Conservation (phyloP, 148 eudicot genomes). For the Fagopyrum homotropicum region DNA sequence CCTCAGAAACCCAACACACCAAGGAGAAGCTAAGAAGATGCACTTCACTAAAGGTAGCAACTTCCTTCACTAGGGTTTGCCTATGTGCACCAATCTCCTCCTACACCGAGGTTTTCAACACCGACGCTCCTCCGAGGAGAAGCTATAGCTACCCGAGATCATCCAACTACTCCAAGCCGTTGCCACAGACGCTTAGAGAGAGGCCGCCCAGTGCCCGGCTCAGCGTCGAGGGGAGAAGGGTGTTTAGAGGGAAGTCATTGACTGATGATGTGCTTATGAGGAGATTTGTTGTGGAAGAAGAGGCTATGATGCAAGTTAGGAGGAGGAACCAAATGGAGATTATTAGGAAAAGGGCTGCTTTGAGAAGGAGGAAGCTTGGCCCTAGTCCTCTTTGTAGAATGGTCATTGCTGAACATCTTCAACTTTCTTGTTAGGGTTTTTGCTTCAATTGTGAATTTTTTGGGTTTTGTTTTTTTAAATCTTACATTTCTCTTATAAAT, state of each 20-base stretch:
- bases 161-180: constrained; percentile 36
- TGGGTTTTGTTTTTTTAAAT: not conserved
- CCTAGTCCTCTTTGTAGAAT: constrained; percentile 83
- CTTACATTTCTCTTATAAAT: not conserved
- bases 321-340: constrained; percentile 74
- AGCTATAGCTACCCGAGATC: constrained; percentile 77
- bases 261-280: constrained; percentile 85
- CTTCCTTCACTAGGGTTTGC: constrained; percentile 77
- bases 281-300: constrained; percentile 86
- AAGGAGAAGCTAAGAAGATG: constrained; percentile 53
- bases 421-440: constrained; percentile 2
- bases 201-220: constrained; percentile 45
- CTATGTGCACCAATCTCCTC: constrained; percentile 89
- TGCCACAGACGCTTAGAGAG: constrained; percentile 23
- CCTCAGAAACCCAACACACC: constrained; percentile 29
- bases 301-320: constrained; percentile 77
- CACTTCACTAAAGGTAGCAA: constrained; percentile 71
- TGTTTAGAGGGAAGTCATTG: constrained; percentile 82
- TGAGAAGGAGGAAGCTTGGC: constrained; percentile 71
- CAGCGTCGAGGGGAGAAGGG: constrained; percentile 55
- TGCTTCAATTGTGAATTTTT: not conserved
- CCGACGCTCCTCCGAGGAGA: constrained; percentile 64
- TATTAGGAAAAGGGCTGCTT: constrained; percentile 52
- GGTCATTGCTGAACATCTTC: constrained; percentile 46
- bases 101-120: constrained; percentile 63